phyloP scores from a whole-genome alignment of 2,329 filamentous ascomycete species.

The Fusarium sterilihyphosum region DNA sequence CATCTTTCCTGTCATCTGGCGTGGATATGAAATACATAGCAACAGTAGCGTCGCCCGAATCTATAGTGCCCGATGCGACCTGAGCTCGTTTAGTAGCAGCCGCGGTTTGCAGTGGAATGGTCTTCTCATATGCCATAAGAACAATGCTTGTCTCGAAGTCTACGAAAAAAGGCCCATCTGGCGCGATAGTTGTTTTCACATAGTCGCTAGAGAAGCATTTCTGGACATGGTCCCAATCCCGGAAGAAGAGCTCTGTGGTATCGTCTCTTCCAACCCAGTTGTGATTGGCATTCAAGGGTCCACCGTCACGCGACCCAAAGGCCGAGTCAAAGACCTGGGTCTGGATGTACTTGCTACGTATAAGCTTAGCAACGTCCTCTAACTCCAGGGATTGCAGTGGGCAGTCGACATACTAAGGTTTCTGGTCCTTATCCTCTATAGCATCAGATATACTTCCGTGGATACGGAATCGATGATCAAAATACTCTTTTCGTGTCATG shows the following conservation, averaged over 20 bases:
- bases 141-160: not conserved
- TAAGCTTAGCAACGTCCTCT: not conserved
- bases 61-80: fast-evolving
- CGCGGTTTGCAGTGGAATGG: not conserved
- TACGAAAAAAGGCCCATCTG: not conserved
- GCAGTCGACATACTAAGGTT: not conserved
- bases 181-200: not conserved
- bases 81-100: not conserved
- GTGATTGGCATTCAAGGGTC: not conserved
- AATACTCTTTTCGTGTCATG: not conserved
- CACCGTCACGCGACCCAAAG: fast-evolving
- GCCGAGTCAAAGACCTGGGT: not conserved
- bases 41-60: not conserved
- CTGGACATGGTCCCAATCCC: not conserved
- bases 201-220: not conserved
- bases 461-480: not conserved
- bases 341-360: not conserved
- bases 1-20: not conserved
- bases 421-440: not conserved
- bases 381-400: not conserved
- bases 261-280: not conserved
- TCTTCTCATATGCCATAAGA: not conserved
- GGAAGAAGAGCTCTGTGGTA: not conserved
- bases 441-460: not conserved
- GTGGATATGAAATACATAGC: not conserved